A percentile compares a stretch with the other conserved stretches of the same genome.
phyloP scores from a whole-genome alignment of 768 basidiomycete species.

The Phanerochaete sordida region DNA sequence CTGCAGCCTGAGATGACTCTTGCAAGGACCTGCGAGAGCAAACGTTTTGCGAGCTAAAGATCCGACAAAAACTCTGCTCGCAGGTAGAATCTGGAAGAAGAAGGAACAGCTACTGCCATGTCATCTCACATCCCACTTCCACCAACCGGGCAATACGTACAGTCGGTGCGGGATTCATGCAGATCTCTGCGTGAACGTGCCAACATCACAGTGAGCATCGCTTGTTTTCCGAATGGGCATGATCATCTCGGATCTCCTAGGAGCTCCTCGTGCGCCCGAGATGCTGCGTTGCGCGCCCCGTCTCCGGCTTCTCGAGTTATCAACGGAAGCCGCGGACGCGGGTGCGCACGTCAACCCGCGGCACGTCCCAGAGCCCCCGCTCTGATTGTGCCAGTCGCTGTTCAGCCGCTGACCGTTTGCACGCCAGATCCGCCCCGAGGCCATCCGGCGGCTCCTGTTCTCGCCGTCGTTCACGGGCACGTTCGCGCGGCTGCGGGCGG shows the following conservation, averaged over 20 bases:
- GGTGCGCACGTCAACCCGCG: too few species aligned
- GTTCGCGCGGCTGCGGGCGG: slow-evolving; percentile 55
- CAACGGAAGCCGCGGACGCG: too few species aligned
- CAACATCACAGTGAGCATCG: slow-evolving; percentile 48
- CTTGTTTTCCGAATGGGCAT: neutral
- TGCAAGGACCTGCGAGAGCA: too few species aligned
- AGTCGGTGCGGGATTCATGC: slow-evolving; percentile 53
- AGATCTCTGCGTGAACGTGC: slow-evolving; percentile 41
- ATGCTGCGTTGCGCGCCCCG: too few species aligned
- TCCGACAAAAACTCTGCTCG: too few species aligned
- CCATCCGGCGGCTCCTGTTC: slow-evolving; percentile 58
- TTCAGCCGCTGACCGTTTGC: neutral
- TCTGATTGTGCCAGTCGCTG: too few species aligned
- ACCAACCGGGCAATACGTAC: slow-evolving; percentile 43
- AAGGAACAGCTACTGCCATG: neutral
- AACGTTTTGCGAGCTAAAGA: too few species aligned
- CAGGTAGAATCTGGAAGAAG: too few species aligned
- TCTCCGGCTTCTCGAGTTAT: too few species aligned
- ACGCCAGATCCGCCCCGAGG: slow-evolving; percentile 50
- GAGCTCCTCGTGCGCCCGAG: too few species aligned
- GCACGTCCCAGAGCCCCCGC: too few species aligned
- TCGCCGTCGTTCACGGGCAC: slow-evolving; percentile 63
- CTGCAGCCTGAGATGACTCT: too few species aligned
- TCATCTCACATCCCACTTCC: slow-evolving; percentile 31
- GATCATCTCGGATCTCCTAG: neutral